A percentile compares a stretch with the other conserved stretches of the same genome.
These are phyloP conservation scores for Conoideocrella luteorostrata DNA, from an alignment of 2,329 filamentous ascomycete genomes.

Conservation along the genomic window DNA sequence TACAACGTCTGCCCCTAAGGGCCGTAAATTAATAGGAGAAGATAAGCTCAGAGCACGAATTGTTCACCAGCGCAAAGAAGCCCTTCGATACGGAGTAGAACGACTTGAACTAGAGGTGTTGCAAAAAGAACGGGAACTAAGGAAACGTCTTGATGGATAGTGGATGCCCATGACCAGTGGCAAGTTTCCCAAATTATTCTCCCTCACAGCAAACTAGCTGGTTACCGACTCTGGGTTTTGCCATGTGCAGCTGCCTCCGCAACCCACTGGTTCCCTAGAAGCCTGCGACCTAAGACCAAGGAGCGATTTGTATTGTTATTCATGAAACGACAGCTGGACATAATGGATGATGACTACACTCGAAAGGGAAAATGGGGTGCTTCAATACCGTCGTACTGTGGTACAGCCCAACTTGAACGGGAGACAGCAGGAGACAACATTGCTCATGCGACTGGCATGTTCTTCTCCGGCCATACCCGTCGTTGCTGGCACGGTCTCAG, in stretches of 20 bases:
- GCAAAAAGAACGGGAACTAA: conserved; percentile 60
- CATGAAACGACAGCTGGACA: not conserved
- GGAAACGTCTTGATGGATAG: conserved; percentile 40
- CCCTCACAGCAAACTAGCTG: no score
- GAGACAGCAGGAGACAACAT: not conserved
- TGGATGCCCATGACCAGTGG: no score
- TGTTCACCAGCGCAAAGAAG: conserved; percentile 73
- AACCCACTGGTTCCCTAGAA: not conserved
- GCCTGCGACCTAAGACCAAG: not conserved
- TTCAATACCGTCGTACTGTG: not conserved
- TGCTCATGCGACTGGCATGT: conserved; percentile 1
- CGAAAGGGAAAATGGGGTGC: not conserved
- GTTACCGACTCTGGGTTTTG: no score
- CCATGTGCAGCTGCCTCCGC: not conserved
- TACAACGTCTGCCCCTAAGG: conserved; percentile 9
- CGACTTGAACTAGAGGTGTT: conserved; percentile 78
- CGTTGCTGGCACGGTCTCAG: not conserved
- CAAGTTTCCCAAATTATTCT: no score
- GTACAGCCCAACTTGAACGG: not conserved
- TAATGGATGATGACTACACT: not conserved
- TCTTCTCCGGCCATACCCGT: not conserved
- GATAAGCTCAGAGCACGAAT: conserved; percentile 50
- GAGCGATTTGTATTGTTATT: not conserved
- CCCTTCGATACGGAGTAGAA: conserved; percentile 80
- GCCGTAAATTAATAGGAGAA: conserved; percentile 43